Evolutionary conservation across 2,329 filamentous ascomycete genomes (phyloP).

Genomic region (Curvularia eragrostidis): DNA sequence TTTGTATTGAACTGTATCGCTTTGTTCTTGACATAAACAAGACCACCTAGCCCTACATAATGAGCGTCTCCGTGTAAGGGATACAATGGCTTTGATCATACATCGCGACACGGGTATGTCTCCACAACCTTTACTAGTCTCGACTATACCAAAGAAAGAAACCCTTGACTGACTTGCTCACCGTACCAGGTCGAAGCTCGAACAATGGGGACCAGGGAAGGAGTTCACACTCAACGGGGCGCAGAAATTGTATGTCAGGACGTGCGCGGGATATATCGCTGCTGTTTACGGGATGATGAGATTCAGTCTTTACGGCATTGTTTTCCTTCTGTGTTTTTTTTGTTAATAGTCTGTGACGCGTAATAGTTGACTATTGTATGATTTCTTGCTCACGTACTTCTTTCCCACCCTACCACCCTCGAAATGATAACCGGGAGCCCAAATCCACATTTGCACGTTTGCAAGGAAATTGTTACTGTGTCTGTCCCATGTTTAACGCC

Average conservation of each 20-base stretch:
- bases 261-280: background rate
- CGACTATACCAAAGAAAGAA: background rate
- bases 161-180: background rate
- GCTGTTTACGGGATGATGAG: background rate
- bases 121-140: background rate
- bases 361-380: too few species aligned
- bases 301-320: background rate
- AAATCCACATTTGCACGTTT: background rate
- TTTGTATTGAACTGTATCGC: too few species aligned
- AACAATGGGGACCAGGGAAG: background rate
- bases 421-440: background rate
- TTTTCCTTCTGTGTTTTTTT: background rate
- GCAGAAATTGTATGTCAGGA: background rate
- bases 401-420: background rate
- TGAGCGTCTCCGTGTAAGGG: background rate
- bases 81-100: background rate
- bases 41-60: too few species aligned
- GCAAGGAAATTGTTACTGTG: background rate
- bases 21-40: too few species aligned
- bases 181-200: background rate
- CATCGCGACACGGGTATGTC: background rate
- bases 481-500: constrained; percentile 1
- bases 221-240: background rate
- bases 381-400: background rate
- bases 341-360: too few species aligned